Evolutionary conservation across 805 yeast species (phyloP), one percentile per base, ranked within the genome.

Genomic region (Torulaspora quercuum): DNA sequence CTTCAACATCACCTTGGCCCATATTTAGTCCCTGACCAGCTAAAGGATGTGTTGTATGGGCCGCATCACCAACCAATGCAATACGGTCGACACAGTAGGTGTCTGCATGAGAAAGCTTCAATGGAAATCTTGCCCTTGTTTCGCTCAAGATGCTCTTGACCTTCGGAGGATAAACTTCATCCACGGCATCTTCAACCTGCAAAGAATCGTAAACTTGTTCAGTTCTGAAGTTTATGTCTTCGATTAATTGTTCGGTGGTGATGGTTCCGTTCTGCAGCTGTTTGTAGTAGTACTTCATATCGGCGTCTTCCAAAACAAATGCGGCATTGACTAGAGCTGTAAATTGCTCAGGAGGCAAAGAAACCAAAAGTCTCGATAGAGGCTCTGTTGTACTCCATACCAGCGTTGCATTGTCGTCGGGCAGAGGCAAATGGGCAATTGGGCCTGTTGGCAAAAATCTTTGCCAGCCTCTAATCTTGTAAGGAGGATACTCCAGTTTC

Each of bases 1-100:
- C 67, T 40, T 80, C 78, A 2, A 86, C 96, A 57, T 92, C 98
- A 17, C 82, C 80, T 59, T 89, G 97, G 13, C 98, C 98, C 95
- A 90, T 88, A 61, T 92, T 92, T 39, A 92, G 72, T 16, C 98
- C 98, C 63, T 92, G 98, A 7, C 98, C 98, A 3, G 97, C 97
- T 42, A 92, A 69, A 2, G 98, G 98, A 59, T 92, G 97, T 1
- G 95, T 86, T 0, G 97, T 82, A 52, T 92, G 98, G 0, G 97
- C 97, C 1, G 98, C 97, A 63, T 92, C 98, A 16, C 98, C 98
- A 7, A 90, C 84, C n/a, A 92, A 65, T 0, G 97, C 97, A 19
- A 90, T 73, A 48, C 97, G 70, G 3, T 84, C 89, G 2, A 77
- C 77, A 12, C 86, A 78, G 57, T 92, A 92, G 1, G 83, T 75